phyloP scores from a whole-genome alignment of 2,329 filamentous ascomycete genomes.

The Penicillium brasilianum region DNA sequence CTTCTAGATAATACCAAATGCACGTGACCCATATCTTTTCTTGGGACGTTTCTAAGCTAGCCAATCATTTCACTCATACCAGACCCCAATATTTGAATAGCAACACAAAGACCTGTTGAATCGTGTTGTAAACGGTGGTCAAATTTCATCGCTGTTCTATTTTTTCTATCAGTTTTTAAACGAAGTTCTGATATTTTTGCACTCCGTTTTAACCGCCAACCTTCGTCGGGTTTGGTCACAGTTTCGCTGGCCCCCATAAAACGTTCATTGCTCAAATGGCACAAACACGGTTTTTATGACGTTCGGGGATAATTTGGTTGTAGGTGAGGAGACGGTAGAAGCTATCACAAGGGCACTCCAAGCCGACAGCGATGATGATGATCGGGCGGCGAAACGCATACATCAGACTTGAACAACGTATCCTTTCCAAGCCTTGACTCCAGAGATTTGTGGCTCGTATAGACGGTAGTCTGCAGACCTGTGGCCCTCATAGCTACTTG shows the following conservation, averaged over 20 bases:
- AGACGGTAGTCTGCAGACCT: conserved; percentile 2
- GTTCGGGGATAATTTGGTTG: conserved; percentile 17
- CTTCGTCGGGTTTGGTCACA: not conserved
- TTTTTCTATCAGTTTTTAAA: not conserved
- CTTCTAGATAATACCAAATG: not conserved
- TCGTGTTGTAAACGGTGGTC: not conserved
- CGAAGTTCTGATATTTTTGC: not conserved
- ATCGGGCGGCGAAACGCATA: conserved; percentile 10
- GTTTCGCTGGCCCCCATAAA: not conserved
- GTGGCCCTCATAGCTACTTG: not conserved
- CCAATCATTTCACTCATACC: not conserved
- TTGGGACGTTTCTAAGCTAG: not conserved
- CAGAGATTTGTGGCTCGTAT: not conserved
- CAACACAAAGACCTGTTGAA: not conserved
- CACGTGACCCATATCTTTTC: not conserved
- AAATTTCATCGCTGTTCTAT: not conserved
- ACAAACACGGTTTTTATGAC: conserved; percentile 27
- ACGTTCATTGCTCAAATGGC: conserved; percentile 11
- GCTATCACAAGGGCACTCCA: conserved; percentile 11
- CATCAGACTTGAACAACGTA: conserved; percentile 4
- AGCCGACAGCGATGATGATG: conserved; percentile 7
- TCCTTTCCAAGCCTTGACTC: not conserved
- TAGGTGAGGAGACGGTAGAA: conserved; percentile 14
- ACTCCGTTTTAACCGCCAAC: not conserved
- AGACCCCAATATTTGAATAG: not conserved